phyloP scores from a whole-genome alignment of 345 rosid species.

The Moricandia moricandioides region DNA sequence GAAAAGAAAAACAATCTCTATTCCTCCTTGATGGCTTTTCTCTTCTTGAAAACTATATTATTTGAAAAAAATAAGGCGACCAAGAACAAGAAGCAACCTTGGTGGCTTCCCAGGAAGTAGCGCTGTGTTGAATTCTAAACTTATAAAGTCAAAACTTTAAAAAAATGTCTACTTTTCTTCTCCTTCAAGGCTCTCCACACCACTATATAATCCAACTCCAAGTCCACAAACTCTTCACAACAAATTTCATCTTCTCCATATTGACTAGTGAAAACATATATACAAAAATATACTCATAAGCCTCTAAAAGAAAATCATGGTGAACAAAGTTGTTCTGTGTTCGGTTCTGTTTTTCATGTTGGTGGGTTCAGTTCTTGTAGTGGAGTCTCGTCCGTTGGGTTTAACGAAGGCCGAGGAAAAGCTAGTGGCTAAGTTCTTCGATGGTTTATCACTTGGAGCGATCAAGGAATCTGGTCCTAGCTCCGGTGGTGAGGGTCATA shows the following conservation, averaged over 20 bases:
- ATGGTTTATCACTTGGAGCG: conserved; percentile 47
- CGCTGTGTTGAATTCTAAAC: conserved; percentile 29
- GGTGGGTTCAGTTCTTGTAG: conserved; percentile 20
- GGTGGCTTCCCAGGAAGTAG: conserved; percentile 24
- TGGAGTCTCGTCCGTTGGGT: conserved; percentile 47
- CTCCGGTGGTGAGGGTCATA: conserved; percentile 50
- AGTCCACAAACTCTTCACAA: conserved; percentile 20
- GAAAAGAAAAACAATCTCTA: background rate
- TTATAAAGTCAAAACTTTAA: conserved; percentile 12
- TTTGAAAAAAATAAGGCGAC: background rate
- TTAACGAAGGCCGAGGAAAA: conserved; percentile 24
- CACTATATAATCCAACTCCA: conserved; percentile 30
- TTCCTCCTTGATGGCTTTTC: conserved; percentile 31
- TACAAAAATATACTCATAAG: background rate
- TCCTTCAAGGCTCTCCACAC: conserved; percentile 12
- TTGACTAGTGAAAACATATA: background rate
- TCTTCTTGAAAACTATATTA: background rate
- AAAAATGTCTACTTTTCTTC: conserved; percentile 26
- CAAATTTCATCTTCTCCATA: conserved; percentile 8
- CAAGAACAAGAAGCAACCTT: conserved; percentile 30
- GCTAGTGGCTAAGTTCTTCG: conserved; percentile 38
- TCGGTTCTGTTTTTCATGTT: conserved; percentile 30
- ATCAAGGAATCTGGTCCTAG: conserved; percentile 53
- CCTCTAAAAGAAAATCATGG: conserved; percentile 34
- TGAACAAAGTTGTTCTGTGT: conserved; percentile 28